Conservation (phyloP, 2,329 filamentous ascomycete genomes). For the Alternaria gansuensis region DNA sequence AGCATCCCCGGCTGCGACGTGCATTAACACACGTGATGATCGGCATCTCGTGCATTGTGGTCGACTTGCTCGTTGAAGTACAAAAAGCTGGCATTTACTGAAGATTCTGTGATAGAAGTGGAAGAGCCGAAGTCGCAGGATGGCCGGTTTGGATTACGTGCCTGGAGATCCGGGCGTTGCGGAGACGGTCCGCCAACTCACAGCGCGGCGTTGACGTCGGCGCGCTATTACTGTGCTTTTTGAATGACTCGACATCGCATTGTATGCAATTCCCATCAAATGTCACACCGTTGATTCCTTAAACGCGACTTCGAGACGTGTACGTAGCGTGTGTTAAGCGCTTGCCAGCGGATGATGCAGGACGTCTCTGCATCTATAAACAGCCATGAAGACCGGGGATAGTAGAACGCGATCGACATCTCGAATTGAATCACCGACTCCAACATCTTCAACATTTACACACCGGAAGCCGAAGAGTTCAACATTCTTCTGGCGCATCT, state of each 20-base stretch:
- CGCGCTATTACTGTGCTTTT: slow-evolving; percentile 12
- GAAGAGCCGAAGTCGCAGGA: background rate
- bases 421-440: background rate
- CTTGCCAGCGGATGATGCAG: slow-evolving; percentile 24
- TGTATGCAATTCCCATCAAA: slow-evolving; percentile 5
- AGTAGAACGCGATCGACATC: slow-evolving; percentile 25
- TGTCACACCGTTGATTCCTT: slow-evolving; percentile 6
- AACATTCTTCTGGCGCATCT: slow-evolving; percentile 32
- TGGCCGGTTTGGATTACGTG: background rate
- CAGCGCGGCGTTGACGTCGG: slow-evolving; percentile 17
- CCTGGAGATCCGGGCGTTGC: slow-evolving; percentile 18
- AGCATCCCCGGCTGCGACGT: slow-evolving; percentile 24
- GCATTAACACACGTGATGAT: slow-evolving; percentile 44
- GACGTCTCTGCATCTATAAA: slow-evolving; percentile 24
- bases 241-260: slow-evolving; percentile 5
- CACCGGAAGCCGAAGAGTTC: slow-evolving; percentile 25
- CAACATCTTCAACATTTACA: slow-evolving; percentile 30
- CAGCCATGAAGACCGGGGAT: slow-evolving; percentile 33
- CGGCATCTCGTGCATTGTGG: slow-evolving; percentile 15
- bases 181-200: slow-evolving; percentile 26
- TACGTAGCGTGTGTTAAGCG: slow-evolving; percentile 15
- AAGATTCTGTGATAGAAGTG: slow-evolving; percentile 1
- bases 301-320: slow-evolving; percentile 27
- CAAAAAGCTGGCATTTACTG: background rate
- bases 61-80: background rate